Conservation (phyloP, 2,329 filamentous ascomycete species). For the Aspergillus novoparasiticus region DNA sequence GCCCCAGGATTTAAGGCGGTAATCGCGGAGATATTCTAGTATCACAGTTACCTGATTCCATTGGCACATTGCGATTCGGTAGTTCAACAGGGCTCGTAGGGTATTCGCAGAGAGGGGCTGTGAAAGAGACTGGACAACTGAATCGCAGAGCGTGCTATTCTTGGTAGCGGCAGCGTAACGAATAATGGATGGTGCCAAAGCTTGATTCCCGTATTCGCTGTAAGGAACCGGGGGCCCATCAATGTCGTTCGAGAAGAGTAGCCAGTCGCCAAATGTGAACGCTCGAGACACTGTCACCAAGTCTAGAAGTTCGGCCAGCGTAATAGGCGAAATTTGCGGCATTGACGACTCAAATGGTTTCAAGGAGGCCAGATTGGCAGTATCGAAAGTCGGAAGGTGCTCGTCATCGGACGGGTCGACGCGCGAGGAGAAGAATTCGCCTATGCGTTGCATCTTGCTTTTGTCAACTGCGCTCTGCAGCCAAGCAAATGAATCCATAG, state of each 20-base stretch:
- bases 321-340: constrained; percentile 46
- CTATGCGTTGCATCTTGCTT: constrained; percentile 38
- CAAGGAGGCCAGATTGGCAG: constrained; percentile 17
- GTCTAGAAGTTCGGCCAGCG: constrained; percentile 56
- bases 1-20: constrained; percentile 39
- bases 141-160: constrained; percentile 39
- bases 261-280: constrained; percentile 55
- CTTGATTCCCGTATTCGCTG: constrained; percentile 48
- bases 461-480: constrained; percentile 39
- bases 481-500: constrained; percentile 33
- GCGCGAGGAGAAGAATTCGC: constrained; percentile 35
- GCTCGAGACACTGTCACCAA: constrained; percentile 49
- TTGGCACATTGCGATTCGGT: constrained; percentile 34
- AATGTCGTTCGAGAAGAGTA: constrained; percentile 55
- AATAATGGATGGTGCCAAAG: constrained; percentile 56
- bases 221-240: constrained; percentile 57
- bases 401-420: constrained; percentile 17
- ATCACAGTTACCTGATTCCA: constrained; percentile 38
- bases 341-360: constrained; percentile 32
- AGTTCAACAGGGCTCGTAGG: constrained; percentile 39
- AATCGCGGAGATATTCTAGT: constrained; percentile 36
- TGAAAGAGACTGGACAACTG: constrained; percentile 32
- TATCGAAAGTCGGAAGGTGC: constrained; percentile 22
- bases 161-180: constrained; percentile 56
- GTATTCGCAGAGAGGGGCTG: constrained; percentile 39